Base-by-base conservation (phyloP, 2,329 filamentous ascomycete species). In the Clonostachys rhizophaga region DNA sequence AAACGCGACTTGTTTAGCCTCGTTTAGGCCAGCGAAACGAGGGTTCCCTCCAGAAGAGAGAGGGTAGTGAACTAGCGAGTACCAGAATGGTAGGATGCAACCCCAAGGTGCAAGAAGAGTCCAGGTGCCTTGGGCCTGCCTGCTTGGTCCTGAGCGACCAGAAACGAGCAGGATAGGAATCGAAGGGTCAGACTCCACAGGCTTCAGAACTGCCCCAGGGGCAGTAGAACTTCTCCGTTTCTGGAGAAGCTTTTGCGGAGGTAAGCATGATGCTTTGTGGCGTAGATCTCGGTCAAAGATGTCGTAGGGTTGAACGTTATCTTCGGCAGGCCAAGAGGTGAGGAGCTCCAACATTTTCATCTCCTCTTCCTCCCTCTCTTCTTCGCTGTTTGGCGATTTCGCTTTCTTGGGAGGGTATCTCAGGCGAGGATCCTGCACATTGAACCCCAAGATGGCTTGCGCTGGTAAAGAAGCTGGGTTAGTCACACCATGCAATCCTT, bases 91-190 rank as follows among this genome's bases (percentile, higher is more conserved):
- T 35, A 83, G 73, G 35, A 97, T 86, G 56, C 89, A 96, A 60
- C 89, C 91, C 90, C 92, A 96, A 0, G 94, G 94, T 4, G 94
- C 76, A 20, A 97, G 73, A 2, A 97, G 63, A 1, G 85, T 94
- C 90, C 91, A 97, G 0, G 76, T 84, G 0, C 86, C 86, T 43
- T 86, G 83, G 2, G 73, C 69, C 42, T 76, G 77, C 11, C 65
- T 69, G 36, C 68, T 67, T 2, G 63, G 57, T 11, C 67, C 62
- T 10, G 75, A 62, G 5, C 81, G 77, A 11, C 79, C 81, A 34
- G 84, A 75, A 5, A 89, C 74, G 6, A 95, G 67, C 2, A 92
- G 71, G 37, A 92, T 67, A 1, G 94, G 94, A 14, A 97, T 94
- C 2, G 78, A 70, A 2, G 89, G 88, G 57, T 96, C 91, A 9